Evolutionary conservation across 164 flowering plant genomes (phyloP).

Genomic region (Nymphaea colorata): DNA sequence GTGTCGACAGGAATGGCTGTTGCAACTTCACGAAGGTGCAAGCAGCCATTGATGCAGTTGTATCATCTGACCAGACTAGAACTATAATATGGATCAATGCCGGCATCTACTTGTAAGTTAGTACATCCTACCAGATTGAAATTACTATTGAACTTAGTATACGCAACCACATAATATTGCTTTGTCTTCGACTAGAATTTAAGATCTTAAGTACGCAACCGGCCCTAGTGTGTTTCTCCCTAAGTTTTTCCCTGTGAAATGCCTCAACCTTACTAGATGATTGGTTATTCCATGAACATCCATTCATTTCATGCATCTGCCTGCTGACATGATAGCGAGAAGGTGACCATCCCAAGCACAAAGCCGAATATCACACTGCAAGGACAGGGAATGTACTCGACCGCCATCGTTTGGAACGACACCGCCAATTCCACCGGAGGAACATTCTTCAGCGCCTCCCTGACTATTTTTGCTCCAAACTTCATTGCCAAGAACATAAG

Average conservation of each 20-base stretch:
- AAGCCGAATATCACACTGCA: slow-evolving; percentile 83
- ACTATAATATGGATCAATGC: slow-evolving; percentile 68
- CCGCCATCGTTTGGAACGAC: slow-evolving; percentile 85
- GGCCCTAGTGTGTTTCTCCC: too few species aligned
- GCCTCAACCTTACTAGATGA: too few species aligned
- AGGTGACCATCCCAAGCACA: slow-evolving; percentile 50
- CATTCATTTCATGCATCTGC: too few species aligned
- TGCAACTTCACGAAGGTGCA: slow-evolving; percentile 88
- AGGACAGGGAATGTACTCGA: slow-evolving; percentile 75
- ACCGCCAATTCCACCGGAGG: slow-evolving; percentile 76
- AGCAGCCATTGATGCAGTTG: slow-evolving; percentile 67
- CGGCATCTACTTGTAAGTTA: slow-evolving; percentile 71
- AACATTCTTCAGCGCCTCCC: slow-evolving; percentile 71
- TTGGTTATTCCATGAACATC: too few species aligned
- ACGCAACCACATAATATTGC: too few species aligned
- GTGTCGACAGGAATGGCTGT: slow-evolving; percentile 80
- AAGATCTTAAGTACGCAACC: too few species aligned
- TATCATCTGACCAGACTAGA: slow-evolving; percentile 37
- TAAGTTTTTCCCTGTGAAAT: too few species aligned
- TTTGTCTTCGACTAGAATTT: too few species aligned
- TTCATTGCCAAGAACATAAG: slow-evolving; percentile 89
- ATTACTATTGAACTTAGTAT: too few species aligned
- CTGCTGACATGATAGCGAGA: slow-evolving; percentile 36
- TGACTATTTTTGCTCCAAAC: slow-evolving; percentile 59
- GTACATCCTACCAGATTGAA: too few species aligned